Percentiles rank a stretch among this genome's conserved stretches.
phyloP scores from a whole-genome alignment of 805 yeast genomes.

The Teunomyces gatunensis region DNA sequence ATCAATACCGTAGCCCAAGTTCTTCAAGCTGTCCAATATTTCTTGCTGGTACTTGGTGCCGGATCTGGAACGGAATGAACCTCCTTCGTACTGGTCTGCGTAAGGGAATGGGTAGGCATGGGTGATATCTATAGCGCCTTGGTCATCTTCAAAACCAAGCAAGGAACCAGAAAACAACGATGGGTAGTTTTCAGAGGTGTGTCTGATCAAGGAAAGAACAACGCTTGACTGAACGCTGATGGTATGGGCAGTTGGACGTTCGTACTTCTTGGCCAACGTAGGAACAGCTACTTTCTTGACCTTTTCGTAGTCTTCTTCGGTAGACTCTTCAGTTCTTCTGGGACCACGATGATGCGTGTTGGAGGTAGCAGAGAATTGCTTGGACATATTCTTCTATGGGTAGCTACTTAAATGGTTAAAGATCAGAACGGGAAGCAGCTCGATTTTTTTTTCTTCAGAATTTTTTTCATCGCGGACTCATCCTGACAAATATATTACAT shows the following conservation, averaged over 20 bases:
- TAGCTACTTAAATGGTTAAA: not conserved
- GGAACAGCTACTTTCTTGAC: not conserved
- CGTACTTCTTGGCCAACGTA: constrained; percentile 17
- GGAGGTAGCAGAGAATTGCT: constrained; percentile 2
- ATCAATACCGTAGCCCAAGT: constrained; percentile 64
- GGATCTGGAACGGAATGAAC: constrained; percentile 57
- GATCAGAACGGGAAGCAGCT: not conserved
- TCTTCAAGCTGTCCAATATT: constrained; percentile 57
- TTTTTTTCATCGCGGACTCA: constrained; percentile 3
- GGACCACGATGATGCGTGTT: constrained; percentile 1
- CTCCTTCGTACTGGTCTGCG: constrained; percentile 61
- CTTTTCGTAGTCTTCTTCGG: constrained; percentile 2
- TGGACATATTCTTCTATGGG: constrained; percentile 1
- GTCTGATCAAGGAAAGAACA: constrained; percentile 61
- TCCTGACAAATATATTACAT: not conserved
- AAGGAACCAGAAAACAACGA: constrained; percentile 66
- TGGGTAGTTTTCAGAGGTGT: constrained; percentile 63
- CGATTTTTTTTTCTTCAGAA: constrained; percentile 1
- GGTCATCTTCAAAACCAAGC: constrained; percentile 67
- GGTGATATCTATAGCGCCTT: constrained; percentile 48
- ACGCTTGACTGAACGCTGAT: constrained; percentile 50
- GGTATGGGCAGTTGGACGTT: constrained; percentile 37
- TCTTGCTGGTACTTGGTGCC: constrained; percentile 70
- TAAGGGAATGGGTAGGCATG: constrained; percentile 70
- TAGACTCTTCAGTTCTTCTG: constrained; percentile 1